Conservation (phyloP, 192 early-diverging fungal species). For the Mortierella hygrophila region DNA sequence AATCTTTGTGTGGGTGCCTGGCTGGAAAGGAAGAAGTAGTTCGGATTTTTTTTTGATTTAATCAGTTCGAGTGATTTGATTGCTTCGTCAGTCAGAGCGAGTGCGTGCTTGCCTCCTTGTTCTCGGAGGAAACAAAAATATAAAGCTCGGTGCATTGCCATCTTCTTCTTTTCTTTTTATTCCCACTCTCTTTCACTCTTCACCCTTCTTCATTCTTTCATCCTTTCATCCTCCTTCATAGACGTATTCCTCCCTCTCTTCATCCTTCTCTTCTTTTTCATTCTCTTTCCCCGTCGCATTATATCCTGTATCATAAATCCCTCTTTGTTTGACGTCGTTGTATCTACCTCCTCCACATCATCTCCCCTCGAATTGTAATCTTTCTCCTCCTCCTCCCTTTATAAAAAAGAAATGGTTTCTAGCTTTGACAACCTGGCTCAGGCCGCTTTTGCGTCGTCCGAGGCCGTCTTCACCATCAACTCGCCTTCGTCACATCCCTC, state of each 20-base stretch:
- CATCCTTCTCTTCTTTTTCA: neutral
- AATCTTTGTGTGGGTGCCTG: neutral
- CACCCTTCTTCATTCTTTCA: conserved; percentile 14
- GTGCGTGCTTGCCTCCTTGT: neutral
- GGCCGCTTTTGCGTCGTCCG: conserved; percentile 55
- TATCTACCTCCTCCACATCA: neutral
- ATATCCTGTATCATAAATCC: conserved; percentile 17
- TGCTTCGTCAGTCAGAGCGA: neutral
- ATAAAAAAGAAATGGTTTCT: conserved; percentile 50
- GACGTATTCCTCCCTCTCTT: neutral
- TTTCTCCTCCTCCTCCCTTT: neutral
- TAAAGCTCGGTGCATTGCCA: neutral
- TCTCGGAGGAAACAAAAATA: conserved; percentile 30
- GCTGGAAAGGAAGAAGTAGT: neutral
- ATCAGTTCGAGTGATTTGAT: neutral
- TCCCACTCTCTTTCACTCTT: conserved; percentile 3
- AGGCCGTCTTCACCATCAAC: conserved; percentile 42
- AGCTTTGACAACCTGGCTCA: conserved; percentile 58
- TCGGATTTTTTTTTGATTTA: neutral
- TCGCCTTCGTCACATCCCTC: conserved; percentile 42
- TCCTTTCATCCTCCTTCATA: neutral
- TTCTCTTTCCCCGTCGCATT: conserved; percentile 12
- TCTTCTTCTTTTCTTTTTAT: neutral
- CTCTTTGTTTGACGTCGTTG: conserved; percentile 2
- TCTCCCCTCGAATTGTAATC: conserved; percentile 27